These are phyloP conservation scores for Wallacemonas collosoma DNA, from an alignment of 208 protist genomes.

Conservation along the genomic window DNA sequence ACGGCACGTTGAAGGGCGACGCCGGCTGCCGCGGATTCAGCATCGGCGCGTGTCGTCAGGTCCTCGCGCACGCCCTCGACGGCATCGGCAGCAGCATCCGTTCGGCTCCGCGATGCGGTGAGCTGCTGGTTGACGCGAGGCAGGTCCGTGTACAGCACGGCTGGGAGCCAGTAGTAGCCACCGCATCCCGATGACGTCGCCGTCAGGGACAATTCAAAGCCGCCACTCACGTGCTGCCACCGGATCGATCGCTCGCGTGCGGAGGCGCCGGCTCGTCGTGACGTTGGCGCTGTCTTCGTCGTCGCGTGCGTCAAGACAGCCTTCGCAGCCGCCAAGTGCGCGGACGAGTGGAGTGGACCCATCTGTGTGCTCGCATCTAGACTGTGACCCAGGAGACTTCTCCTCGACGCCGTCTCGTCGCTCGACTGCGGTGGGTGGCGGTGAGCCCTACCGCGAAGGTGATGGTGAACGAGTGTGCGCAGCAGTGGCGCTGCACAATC, in stretches of 20 bases:
- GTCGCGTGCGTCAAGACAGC: constrained; percentile 15
- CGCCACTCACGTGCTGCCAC: constrained; percentile 40
- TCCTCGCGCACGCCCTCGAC: not conserved
- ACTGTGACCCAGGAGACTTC: constrained; percentile 36
- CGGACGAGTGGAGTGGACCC: constrained; percentile 27
- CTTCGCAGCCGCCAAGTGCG: constrained; percentile 25
- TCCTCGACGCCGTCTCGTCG: not conserved
- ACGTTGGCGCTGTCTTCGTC: not conserved
- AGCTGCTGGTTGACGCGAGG: not conserved
- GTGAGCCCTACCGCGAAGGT: constrained; percentile 4
- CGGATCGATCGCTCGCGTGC: constrained; percentile 1
- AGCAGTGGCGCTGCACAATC: constrained; percentile 25
- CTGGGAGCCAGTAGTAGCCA: constrained; percentile 36
- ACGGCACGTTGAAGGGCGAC: not conserved
- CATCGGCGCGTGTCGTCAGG: not conserved
- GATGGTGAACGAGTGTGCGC: constrained; percentile 18
- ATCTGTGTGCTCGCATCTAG: constrained; percentile 23
- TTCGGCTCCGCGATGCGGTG: not conserved
- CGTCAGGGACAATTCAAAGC: constrained; percentile 30
- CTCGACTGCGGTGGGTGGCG: not conserved
- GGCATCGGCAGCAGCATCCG: not conserved
- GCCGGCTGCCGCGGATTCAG: too few species aligned
- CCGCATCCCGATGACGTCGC: constrained; percentile 21
- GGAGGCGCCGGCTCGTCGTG: not conserved
- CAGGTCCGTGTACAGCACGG: constrained; percentile 30